These are phyloP conservation scores for Backusella westeae DNA, from an alignment of 192 early-diverging fungal species.

Conservation along the genomic window DNA sequence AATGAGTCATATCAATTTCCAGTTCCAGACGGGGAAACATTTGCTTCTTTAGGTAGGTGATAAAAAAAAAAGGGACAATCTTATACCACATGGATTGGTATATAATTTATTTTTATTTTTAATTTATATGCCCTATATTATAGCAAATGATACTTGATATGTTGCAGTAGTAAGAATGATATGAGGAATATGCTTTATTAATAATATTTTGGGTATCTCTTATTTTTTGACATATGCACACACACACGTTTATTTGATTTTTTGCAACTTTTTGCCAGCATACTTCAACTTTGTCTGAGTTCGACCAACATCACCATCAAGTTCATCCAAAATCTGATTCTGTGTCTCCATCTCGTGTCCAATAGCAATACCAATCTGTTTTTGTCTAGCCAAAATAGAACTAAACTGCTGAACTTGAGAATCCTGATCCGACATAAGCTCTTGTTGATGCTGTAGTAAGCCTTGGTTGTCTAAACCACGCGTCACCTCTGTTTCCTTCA, in stretches of 20 bases:
- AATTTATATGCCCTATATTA: not conserved
- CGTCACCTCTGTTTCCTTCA: conserved; percentile 75
- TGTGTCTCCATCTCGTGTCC: conserved; percentile 90
- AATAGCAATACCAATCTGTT: conserved; percentile 84
- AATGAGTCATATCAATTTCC: not conserved
- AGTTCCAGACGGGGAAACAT: no score
- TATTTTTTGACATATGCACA: not conserved
- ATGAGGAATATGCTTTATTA: conserved; percentile 1
- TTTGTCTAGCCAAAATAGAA: conserved; percentile 75
- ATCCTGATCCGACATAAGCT: conserved; percentile 85
- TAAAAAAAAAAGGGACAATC: no score
- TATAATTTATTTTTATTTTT: no score
- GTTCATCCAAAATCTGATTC: conserved; percentile 82
- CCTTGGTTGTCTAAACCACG: conserved; percentile 73
- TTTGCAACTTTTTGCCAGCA: conserved; percentile 79
- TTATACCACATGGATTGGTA: no score
- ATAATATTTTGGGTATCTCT: not conserved
- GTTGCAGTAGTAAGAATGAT: not conserved
- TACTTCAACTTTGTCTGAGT: conserved; percentile 72
- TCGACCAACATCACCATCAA: conserved; percentile 78
- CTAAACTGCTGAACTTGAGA: conserved; percentile 71
- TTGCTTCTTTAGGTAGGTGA: no score
- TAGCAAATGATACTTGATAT: not conserved
- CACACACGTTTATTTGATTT: conserved; percentile 45
- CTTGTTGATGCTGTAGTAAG: conserved; percentile 72